Conservation (phyloP, 805 yeast genomes). For the Deakozyma indianensis region DNA sequence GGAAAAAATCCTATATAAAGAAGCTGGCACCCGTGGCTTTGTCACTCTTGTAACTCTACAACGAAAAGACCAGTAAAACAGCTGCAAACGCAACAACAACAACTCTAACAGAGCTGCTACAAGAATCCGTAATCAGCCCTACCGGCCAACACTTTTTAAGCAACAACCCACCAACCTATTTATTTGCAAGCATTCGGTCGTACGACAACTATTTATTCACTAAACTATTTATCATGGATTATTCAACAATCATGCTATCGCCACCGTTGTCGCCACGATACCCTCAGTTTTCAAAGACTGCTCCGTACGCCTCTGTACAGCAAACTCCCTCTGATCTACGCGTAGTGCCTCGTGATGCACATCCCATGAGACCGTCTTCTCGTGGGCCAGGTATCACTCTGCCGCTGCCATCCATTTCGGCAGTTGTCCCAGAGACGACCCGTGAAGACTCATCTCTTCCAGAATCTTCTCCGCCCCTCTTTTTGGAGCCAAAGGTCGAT, state of each 20-base stretch:
- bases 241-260: slow-evolving; percentile 9
- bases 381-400: no score
- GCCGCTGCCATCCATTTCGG: no score
- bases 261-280: slow-evolving; percentile 13
- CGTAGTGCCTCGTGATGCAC: not conserved
- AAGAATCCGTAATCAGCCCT: no score
- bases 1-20: no score
- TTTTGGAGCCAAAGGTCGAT: not conserved
- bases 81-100: no score
- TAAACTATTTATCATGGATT: not conserved
- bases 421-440: no score
- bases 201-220: not conserved
- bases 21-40: no score
- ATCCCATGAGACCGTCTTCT: no score
- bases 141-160: not conserved
- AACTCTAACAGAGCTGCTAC: no score
- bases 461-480: not conserved
- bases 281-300: slow-evolving; percentile 7
- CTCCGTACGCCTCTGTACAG: not conserved
- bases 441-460: not conserved
- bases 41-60: no score
- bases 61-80: no score
- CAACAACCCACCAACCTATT: not conserved
- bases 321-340: slow-evolving; percentile 1
- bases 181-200: no score